Evolutionary conservation across 768 basidiomycete species (phyloP), one percentile per base, ranked within the genome.

Genomic region (Hydnomerulius pinastri): DNA sequence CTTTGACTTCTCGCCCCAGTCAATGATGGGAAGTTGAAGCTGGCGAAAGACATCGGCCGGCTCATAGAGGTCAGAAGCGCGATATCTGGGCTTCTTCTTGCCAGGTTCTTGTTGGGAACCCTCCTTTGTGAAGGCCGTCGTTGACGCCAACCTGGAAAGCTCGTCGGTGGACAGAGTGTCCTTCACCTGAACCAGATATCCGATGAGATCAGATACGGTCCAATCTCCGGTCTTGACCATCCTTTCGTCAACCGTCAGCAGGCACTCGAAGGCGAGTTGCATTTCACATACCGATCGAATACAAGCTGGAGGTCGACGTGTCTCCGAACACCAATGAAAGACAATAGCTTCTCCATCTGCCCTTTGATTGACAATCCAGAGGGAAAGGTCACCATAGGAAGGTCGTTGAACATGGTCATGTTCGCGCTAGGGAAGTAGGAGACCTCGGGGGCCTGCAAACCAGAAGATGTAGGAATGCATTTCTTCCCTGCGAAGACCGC

Each of bases 281-380:
- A n/a, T 9, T 35, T 9, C 2, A 57, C 74, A 42, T 46, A 90
- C 86, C 94, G 78, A 46, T 87, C 82, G 63, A 99, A 99, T n/a
- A 99, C 79, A 3, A 97, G 74, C 65, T 98, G 94, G 2, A 98
- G 75, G 52, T 98, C 90, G 6, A 98, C 92, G 55, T 95, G 93
- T 63, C 85, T 91, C 15, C 92, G 81, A 10, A 98, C 91, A 10
- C 93, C 96, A 0, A 98, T 71, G 2, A 77, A 79, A 24, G 80
- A 73, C 6, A 93, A 68, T 3, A 92, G 66, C 55, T 81, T 86
- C 63, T 95, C 92, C 56, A 92, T 63, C 4, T 74, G 68, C 1
- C 85, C 86, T 63, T 89, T 92, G 56, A 94, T 73, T 0, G 65
- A 46, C 2, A 71, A 59, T 2, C 81, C 82, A 5, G 86, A 89